phyloP scores from a whole-genome alignment of 2,329 filamentous ascomycete genomes.

The Penicillium decumbens region DNA sequence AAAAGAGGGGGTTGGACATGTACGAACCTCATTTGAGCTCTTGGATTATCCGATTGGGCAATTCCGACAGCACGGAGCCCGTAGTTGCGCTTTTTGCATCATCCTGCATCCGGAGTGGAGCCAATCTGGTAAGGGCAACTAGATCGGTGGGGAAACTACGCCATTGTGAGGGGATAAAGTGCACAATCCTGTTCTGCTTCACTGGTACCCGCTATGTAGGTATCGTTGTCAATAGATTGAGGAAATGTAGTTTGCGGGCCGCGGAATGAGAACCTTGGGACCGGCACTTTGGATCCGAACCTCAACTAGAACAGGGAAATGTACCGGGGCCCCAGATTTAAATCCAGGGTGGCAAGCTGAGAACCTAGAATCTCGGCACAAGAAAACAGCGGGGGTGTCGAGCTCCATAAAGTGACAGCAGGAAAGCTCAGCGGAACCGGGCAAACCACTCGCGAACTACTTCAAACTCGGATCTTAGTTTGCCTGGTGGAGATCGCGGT shows the following conservation, averaged over 20 bases:
- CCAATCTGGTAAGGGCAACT: neutral
- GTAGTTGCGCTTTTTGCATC: slow-evolving; percentile 1
- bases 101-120: neutral
- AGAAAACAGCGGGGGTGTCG: neutral
- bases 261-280: neutral
- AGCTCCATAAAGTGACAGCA: neutral
- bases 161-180: neutral
- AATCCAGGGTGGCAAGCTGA: neutral
- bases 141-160: neutral
- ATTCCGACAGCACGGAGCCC: neutral
- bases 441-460: neutral
- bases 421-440: neutral
- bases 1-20: neutral
- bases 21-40: neutral
- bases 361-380: neutral
- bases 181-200: neutral
- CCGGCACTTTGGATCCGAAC: neutral
- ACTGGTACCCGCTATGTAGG: no score
- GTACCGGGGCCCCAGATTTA: neutral
- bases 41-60: neutral
- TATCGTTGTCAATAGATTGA: no score
- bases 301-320: neutral
- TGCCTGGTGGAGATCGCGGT: neutral
- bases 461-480: neutral
- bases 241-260: no score